Conservation (phyloP, 345 rosid species). For the Zanthoxylum bungeanum region DNA sequence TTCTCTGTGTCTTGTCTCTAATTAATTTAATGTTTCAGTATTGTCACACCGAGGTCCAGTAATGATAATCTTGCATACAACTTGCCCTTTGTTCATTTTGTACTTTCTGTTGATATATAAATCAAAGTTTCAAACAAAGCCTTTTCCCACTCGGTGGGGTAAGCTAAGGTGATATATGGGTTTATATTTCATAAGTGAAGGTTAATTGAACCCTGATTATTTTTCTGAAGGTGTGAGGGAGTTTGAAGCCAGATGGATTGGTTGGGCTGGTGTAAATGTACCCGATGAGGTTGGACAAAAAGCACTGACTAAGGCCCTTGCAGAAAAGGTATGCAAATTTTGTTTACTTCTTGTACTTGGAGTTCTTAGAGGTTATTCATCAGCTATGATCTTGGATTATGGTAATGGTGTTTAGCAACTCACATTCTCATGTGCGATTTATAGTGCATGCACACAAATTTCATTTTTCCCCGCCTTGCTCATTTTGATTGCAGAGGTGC, state of each 20-base stretch:
- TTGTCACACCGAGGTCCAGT: not conserved
- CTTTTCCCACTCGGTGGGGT: too few species aligned
- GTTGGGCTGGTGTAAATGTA: constrained; percentile 68
- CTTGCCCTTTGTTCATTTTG: not conserved
- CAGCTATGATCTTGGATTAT: not conserved
- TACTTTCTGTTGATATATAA: not conserved
- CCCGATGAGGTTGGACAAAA: constrained; percentile 49
- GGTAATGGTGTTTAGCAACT: not conserved
- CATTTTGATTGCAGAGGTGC: constrained; percentile 43
- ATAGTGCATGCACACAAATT: not conserved
- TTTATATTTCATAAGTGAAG: constrained; percentile 4
- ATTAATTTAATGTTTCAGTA: not conserved
- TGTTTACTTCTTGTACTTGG: constrained; percentile 5
- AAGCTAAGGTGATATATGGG: too few species aligned
- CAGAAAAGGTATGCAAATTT: constrained; percentile 44
- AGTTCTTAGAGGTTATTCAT: not conserved
- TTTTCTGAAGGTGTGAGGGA: constrained; percentile 49
- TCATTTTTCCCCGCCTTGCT: not conserved
- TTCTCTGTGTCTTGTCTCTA: not conserved
- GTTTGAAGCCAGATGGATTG: constrained; percentile 62
- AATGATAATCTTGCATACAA: not conserved
- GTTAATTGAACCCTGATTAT: not conserved
- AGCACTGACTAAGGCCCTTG: constrained; percentile 45
- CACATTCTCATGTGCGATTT: not conserved
- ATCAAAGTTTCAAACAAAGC: too few species aligned